phyloP scores from a whole-genome alignment of 148 eudicot genomes.

The Vaccinium myrtillus region DNA sequence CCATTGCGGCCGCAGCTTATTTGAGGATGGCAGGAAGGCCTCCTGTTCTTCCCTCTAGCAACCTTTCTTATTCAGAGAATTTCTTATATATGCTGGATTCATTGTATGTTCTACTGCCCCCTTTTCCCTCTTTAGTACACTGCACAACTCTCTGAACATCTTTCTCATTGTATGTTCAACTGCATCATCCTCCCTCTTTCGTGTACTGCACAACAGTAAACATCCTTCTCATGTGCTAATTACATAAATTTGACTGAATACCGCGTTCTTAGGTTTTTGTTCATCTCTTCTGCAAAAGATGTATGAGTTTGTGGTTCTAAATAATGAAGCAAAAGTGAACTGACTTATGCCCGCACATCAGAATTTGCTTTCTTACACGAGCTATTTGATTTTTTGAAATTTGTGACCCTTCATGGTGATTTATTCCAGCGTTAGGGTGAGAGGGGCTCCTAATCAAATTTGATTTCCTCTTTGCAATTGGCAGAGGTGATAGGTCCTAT shows the following conservation, averaged over 20 bases:
- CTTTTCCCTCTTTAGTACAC: background rate
- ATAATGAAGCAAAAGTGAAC: background rate
- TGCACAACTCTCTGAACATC: background rate
- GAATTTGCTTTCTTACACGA: background rate
- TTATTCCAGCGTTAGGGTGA: background rate
- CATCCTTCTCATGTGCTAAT: background rate
- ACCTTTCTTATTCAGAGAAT: slow-evolving; percentile 94
- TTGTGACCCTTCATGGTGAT: background rate
- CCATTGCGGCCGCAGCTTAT: slow-evolving; percentile 97
- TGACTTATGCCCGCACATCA: background rate
- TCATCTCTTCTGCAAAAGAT: background rate
- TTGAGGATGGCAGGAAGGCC: slow-evolving; percentile 97
- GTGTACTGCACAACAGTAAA: background rate
- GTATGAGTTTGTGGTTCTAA: too few relatives aligned
- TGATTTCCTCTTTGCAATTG: slow-evolving; percentile 13
- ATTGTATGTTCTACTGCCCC: slow-evolving; percentile 53
- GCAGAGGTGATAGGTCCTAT: slow-evolving; percentile 85
- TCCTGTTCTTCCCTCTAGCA: slow-evolving; percentile 91
- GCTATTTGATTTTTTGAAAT: background rate
- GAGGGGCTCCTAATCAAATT: background rate
- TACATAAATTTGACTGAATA: background rate
- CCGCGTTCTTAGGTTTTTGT: background rate
- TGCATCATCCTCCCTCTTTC: slow-evolving; percentile 2
- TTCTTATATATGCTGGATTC: slow-evolving; percentile 98
- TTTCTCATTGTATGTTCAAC: slow-evolving; percentile 63